Conservation (phyloP, 306 rosid genomes). For the Malus fusca region DNA sequence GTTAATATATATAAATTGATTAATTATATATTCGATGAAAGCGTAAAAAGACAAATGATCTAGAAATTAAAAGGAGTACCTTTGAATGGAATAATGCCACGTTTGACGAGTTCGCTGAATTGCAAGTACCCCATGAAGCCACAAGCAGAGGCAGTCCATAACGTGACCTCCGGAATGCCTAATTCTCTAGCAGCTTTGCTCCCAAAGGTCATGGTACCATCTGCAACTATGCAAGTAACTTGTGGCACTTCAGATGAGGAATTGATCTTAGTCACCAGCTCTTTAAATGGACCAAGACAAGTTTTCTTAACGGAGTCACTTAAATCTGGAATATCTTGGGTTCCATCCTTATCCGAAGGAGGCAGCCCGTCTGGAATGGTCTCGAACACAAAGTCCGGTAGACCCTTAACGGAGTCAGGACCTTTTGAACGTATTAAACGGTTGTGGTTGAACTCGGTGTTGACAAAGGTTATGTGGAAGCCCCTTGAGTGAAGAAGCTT, state of each 20-base stretch:
- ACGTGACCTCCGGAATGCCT: conserved; percentile 11
- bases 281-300: conserved; percentile 17
- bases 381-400: conserved; percentile 15
- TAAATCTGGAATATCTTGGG: conserved; percentile 10
- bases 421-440: background rate
- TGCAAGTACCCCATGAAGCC: conserved; percentile 17
- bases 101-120: conserved; percentile 6
- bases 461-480: conserved; percentile 14
- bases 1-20: too few species aligned
- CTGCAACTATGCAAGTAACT: conserved; percentile 15
- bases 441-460: conserved; percentile 16
- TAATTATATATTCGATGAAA: too few species aligned
- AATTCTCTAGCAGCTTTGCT: conserved; percentile 12
- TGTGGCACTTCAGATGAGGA: conserved; percentile 1
- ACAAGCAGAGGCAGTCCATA: conserved; percentile 35
- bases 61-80: background rate
- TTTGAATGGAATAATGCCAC: conserved; percentile 26
- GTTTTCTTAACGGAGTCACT: conserved; percentile 12
- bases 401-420: background rate
- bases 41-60: background rate
- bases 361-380: conserved; percentile 23
- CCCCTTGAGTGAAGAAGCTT: conserved; percentile 13
- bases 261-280: conserved; percentile 15
- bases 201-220: conserved; percentile 15
- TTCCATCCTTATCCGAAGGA: conserved; percentile 9